Evolutionary conservation across 768 basidiomycete species (phyloP), one percentile per base, ranked within the genome.

Genomic region (Tricholoma hemisulphureum): DNA sequence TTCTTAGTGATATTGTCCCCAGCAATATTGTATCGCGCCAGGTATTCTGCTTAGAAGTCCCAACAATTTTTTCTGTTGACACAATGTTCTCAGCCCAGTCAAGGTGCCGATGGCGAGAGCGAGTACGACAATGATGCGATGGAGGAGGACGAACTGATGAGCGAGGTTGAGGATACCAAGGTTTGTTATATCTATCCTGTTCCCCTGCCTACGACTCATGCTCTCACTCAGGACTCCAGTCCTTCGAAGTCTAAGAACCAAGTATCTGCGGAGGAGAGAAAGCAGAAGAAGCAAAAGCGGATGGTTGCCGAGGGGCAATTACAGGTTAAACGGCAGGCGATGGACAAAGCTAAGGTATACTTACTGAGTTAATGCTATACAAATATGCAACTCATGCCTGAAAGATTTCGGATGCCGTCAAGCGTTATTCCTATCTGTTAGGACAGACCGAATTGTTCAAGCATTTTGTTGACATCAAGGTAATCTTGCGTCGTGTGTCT

Each of bases 371-470:
- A n/a, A n/a, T n/a, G n/a, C 26, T 29, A 29, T 53, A 11, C 29
- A 59, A 4, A 4, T 10, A 29, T 46, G 45, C 56, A 53, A 49
- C 61, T 66, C 59, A 64, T 65, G 46, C 16, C 34, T 45, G 53
- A 20, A 62, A 98, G 93, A 82, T 95, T 37, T 77, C 92, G 18
- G 95, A 98, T 67, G 93, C 95, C 9, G 91, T 98, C 59, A 98
- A 98, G 71, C 88, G 95, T 16, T 98, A 98, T 69, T 92, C 91
- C 2, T 98, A 98, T 72, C 84, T 98, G n/a, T 82, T 99, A 2
- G 97, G 97, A 7, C 95, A 99, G 71, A 98, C 96, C 0, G 97
- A 98, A 63, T 80, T 98, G 18, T 99, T 99, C 80, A 93, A 94
- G 65, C 96, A 98, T 72, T 98, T 98, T 69, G 92, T 98, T 6